phyloP scores from a whole-genome alignment of 164 flowering plant species.

The Paratinospora sagittata region DNA sequence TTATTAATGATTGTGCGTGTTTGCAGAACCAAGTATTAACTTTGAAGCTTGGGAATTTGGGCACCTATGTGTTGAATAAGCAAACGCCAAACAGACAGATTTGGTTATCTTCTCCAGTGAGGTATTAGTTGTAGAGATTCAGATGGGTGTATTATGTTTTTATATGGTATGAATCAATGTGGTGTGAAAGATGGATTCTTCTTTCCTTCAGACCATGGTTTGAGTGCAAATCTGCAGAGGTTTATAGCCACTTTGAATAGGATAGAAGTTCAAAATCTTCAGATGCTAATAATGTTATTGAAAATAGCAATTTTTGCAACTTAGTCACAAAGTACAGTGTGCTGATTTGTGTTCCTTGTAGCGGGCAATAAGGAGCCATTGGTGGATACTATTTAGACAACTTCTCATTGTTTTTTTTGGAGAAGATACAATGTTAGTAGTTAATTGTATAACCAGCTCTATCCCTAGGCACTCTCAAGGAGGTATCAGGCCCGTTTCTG shows the following conservation, averaged over 20 bases:
- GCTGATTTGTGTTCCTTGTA: not conserved
- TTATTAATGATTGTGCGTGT: constrained; percentile 1
- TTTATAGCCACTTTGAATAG: no score
- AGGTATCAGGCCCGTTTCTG: no score
- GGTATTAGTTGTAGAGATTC: constrained; percentile 37
- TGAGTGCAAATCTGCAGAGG: not conserved
- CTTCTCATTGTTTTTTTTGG: not conserved
- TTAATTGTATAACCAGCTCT: no score
- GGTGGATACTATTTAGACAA: not conserved
- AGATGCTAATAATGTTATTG: not conserved
- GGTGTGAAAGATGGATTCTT: not conserved
- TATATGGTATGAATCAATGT: no score
- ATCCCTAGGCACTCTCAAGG: no score
- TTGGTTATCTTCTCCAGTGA: constrained; percentile 93
- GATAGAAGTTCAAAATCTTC: no score
- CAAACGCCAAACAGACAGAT: constrained; percentile 94
- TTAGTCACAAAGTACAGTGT: not conserved
- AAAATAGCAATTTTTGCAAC: not conserved
- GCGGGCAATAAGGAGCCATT: not conserved
- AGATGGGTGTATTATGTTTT: not conserved
- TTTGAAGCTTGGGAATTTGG: constrained; percentile 68
- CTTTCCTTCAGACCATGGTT: no score
- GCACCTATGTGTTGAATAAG: constrained; percentile 89
- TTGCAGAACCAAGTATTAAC: constrained; percentile 88
- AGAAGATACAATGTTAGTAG: no score